A percentile compares a stretch with the other conserved stretches of the same genome.
phyloP scores from a whole-genome alignment of 257 asterid genomes.

The Primulina huaijiensis region DNA sequence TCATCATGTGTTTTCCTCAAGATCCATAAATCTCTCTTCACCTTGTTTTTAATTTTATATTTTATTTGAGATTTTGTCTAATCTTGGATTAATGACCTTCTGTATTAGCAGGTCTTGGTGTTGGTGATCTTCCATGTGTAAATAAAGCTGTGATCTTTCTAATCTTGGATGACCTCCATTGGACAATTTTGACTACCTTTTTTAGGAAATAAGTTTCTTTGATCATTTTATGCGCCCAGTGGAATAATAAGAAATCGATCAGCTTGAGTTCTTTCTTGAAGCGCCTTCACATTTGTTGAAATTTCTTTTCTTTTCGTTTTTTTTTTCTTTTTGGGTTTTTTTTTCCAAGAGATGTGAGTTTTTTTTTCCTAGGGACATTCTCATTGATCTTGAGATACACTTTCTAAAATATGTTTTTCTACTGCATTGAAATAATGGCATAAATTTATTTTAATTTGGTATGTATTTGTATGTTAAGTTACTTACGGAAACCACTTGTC shows the following conservation, averaged over 20 bases:
- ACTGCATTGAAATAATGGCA: not conserved
- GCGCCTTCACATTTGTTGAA: not conserved
- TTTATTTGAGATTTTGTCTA: slow-evolving; percentile 14
- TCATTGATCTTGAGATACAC: not conserved
- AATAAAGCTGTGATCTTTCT: slow-evolving; percentile 20
- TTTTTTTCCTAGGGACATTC: not conserved
- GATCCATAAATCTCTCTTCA: slow-evolving; percentile 11
- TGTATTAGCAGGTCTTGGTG: slow-evolving; percentile 27
- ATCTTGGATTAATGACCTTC: slow-evolving; percentile 29
- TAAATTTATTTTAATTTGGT: not conserved
- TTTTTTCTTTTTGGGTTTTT: slow-evolving; percentile 20
- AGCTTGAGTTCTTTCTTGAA: slow-evolving; percentile 13
- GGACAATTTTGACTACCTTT: slow-evolving; percentile 29
- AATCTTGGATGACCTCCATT: slow-evolving; percentile 15
- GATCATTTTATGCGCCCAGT: slow-evolving; percentile 50
- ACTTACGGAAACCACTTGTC: not conserved
- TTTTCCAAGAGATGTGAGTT: slow-evolving; percentile 19
- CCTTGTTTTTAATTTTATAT: slow-evolving; percentile 1
- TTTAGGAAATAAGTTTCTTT: slow-evolving; percentile 24
- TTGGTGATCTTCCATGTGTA: slow-evolving; percentile 23
- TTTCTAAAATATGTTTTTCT: not conserved
- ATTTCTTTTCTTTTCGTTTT: slow-evolving; percentile 1
- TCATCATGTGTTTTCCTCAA: slow-evolving; percentile 12
- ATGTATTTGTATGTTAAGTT: not conserved
- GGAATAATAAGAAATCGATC: slow-evolving; percentile 8